Percentiles rank a stretch among this genome's conserved stretches.
Conservation (phyloP, 352 stramenopile species). For the Globisporangium okanoganense region DNA sequence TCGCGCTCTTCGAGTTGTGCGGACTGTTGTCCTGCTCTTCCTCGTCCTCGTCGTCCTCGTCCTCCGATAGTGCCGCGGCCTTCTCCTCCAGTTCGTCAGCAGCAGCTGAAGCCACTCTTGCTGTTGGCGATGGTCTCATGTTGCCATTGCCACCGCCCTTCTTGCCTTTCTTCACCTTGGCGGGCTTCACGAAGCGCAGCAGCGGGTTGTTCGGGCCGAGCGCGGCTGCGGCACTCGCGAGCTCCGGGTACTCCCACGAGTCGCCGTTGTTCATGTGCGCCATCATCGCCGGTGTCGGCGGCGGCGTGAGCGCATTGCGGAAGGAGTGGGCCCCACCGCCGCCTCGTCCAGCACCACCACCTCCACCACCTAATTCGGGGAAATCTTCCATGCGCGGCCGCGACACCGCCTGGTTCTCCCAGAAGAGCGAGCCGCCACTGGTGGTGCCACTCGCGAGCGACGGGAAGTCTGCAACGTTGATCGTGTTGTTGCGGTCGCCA, state of each 20-base stretch:
- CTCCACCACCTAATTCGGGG: conserved; percentile 36
- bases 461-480: conserved; percentile 86
- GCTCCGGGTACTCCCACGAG: conserved; percentile 68
- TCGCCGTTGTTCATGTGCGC: conserved; percentile 66
- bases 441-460: conserved; percentile 42
- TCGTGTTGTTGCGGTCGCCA: conserved; percentile 41
- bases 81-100: conserved; percentile 49
- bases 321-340: conserved; percentile 29
- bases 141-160: conserved; percentile 22
- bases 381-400: conserved; percentile 65
- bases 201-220: conserved; percentile 81
- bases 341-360: conserved; percentile 10
- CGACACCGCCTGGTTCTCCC: conserved; percentile 56
- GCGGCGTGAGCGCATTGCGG: conserved; percentile 65
- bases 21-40: conserved; percentile 27
- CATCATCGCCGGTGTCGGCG: conserved; percentile 63
- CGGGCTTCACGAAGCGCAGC: conserved; percentile 72
- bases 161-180: conserved; percentile 61
- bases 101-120: not conserved
- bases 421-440: conserved; percentile 40
- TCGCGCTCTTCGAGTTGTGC: conserved; percentile 58
- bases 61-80: conserved; percentile 15
- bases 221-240: conserved; percentile 57
- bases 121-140: not conserved
- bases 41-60: conserved; percentile 33